phyloP scores from a whole-genome alignment of 2,329 filamentous ascomycete genomes.

The Phoma sp. region DNA sequence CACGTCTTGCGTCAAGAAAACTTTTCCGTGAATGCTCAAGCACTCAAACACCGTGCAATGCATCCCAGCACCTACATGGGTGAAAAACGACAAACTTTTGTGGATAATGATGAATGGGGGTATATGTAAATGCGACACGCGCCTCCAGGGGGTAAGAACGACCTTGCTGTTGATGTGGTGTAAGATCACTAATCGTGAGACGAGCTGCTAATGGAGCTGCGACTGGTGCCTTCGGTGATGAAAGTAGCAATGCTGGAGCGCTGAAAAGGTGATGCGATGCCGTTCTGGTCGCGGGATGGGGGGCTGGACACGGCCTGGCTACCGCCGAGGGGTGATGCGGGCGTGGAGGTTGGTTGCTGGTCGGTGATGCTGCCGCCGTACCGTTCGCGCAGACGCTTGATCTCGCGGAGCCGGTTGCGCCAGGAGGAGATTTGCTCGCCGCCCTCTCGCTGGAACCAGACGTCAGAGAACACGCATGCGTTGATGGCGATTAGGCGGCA shows the following conservation, averaged over 20 bases:
- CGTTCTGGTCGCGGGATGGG: slow-evolving; percentile 37
- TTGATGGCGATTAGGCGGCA: slow-evolving; percentile 90
- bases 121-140: slow-evolving; percentile 17
- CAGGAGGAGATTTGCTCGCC: slow-evolving; percentile 88
- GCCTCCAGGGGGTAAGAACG: slow-evolving; percentile 8
- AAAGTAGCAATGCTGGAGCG: slow-evolving; percentile 45
- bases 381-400: slow-evolving; percentile 78
- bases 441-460: slow-evolving; percentile 80
- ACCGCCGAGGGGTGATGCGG: slow-evolving; percentile 28
- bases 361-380: slow-evolving; percentile 29
- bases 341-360: slow-evolving; percentile 19
- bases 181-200: slow-evolving; percentile 33
- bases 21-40: slow-evolving; percentile 4
- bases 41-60: slow-evolving; percentile 14
- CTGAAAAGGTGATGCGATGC: slow-evolving; percentile 38
- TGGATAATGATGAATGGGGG: slow-evolving; percentile 7
- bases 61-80: background rate
- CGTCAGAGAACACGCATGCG: slow-evolving; percentile 88
- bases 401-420: slow-evolving; percentile 84
- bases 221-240: slow-evolving; percentile 45
- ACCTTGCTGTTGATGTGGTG: slow-evolving; percentile 1
- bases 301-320: slow-evolving; percentile 36
- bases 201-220: slow-evolving; percentile 46
- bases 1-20: background rate
- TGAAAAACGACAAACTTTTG: slow-evolving; percentile 15